Base-by-base conservation (phyloP, 352 stramenopile species). In the Pythium folliculosum region DNA sequence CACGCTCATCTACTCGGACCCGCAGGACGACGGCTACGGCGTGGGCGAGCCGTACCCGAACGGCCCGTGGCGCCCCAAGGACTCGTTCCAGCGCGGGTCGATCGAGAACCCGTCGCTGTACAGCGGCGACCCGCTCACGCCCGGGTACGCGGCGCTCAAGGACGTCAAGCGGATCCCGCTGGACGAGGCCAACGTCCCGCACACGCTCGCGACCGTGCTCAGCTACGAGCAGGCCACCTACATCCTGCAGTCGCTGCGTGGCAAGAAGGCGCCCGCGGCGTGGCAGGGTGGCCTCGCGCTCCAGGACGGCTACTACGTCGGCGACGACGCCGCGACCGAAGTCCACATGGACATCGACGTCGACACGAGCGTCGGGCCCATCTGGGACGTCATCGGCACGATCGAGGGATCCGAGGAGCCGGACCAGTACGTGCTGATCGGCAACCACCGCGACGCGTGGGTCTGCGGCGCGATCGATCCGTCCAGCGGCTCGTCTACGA, bases 371-470 rank as follows among this genome's bases (percentile, higher is more conserved):
- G 75, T 94, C 25, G 79, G 67, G 21, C 14, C 79, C 12, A 92
- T 97, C 50, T 94, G 89, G 85, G 92, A 97, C 69, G 88, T 97
- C 1, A 86, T 97, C 22, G 87, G 76, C 30, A 89, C 77, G 17
- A 92, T 97, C 63, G 72, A 87, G 43, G 88, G 84, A 35, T 60
- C 65, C 0, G 68, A 77, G 17, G 70, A 84, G 32, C 73, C 86
- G 5, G 86, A 94, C 10, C 73, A 89, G 55, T 80, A 86, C 23
- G 80, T 97, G 17, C 43, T 97, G 19, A 77, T 97, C 37, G 88
- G 89, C 38, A 97, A 97, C 71, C 91, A 97, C 65, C 84, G 91
- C 25, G 91, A 97, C 68, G 90, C 89, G 9, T 97, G 91, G 91
- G 87, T 97, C 1, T 96, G 89, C 58, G 90, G 89, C 14, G 90